Base-by-base conservation (phyloP, 2,329 filamentous ascomycete genomes). In the Davidsoniella australis region DNA sequence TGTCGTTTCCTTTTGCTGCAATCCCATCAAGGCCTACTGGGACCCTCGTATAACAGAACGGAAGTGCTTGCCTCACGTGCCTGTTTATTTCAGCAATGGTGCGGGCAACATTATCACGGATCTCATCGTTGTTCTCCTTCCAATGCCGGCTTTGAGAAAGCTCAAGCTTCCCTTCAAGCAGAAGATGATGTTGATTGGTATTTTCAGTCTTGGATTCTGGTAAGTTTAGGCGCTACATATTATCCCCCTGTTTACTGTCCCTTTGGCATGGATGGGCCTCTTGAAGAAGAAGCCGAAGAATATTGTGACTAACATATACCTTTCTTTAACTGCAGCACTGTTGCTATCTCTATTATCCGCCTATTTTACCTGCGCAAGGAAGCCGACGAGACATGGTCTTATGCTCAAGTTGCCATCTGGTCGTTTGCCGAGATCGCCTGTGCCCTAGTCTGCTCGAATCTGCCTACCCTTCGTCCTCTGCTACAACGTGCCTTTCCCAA, bases 351-450 rank as follows among this genome's bases (percentile, higher is more conserved):
- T 18, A 54, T 62, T 46, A 57, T 59, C 47, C 60, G 61, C 52
- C 55, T 63, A 37, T 58, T 59, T 50, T 61, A 60, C 23, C 59
- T 63, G 38, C 56, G 54, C 24, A 49, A 50, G 8, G 57, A 57
- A n/a, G 58, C 58, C 51, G 46, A 52, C 47, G 58, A 55, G 39
- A 58, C 59, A 1, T 62, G 59, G 60, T 57, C 60, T 50, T 59
- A 61, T 50, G 57, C 58, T 23, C 55, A 56, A 43, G 59, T 59
- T 3, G 59, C 59, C 29, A 56, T 59, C 44, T 67, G 64, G 62
- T 63, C 62, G 17, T 58, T 66, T 44, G 59, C 64, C 48, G 65
- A 68, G 53, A 61, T 66, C 53, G 62, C 62, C 43, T 59, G 62
- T 45, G 64, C 63, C 49, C 59, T 66, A 53, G 57, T 66, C 10